A percentile compares a stretch with the other conserved stretches of the same genome.
These are phyloP conservation scores for Lepidopterella palustris DNA, from an alignment of 495 filamentous ascomycete genomes.

Conservation along the genomic window DNA sequence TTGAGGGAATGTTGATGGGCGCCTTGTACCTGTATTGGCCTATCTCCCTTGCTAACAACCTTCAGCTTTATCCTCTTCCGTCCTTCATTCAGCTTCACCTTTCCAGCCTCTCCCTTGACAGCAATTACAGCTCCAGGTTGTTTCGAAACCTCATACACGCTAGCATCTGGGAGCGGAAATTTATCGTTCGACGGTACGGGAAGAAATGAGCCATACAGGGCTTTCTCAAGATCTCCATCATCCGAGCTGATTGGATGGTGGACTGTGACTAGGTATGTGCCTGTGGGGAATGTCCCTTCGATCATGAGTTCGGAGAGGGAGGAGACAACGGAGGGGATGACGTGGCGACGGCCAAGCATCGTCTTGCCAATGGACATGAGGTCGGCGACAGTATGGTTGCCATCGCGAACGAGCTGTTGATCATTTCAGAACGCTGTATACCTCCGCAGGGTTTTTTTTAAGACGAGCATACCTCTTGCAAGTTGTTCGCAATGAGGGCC, in stretches of 20 bases:
- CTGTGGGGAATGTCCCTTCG: constrained; percentile 86
- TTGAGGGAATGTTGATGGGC: background rate
- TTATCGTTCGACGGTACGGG: constrained; percentile 59
- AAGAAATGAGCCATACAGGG: constrained; percentile 88
- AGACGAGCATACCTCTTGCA: constrained; percentile 84
- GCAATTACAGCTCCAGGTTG: constrained; percentile 75
- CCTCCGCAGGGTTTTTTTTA: too few relatives aligned
- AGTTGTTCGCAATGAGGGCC: constrained; percentile 83
- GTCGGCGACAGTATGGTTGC: constrained; percentile 81
- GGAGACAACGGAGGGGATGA: constrained; percentile 70
- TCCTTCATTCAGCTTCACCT: constrained; percentile 65
- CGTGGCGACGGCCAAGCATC: constrained; percentile 92
- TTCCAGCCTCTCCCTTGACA: constrained; percentile 50
- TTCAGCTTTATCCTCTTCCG: constrained; percentile 64
- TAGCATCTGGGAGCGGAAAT: constrained; percentile 58
- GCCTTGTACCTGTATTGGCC: constrained; percentile 69
- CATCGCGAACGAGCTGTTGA: constrained; percentile 87
- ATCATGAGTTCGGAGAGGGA: constrained; percentile 81
- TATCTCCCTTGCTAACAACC: constrained; percentile 82
- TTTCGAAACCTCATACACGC: constrained; percentile 56
- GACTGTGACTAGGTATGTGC: constrained; percentile 93
- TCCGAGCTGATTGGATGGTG: constrained; percentile 83
- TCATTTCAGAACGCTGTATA: constrained; percentile 4
- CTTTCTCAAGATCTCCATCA: constrained; percentile 78
- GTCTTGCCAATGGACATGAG: constrained; percentile 87